Base-by-base conservation (phyloP, 2,329 filamentous ascomycete species). In the Teratosphaeria pseudoeucalypti region DNA sequence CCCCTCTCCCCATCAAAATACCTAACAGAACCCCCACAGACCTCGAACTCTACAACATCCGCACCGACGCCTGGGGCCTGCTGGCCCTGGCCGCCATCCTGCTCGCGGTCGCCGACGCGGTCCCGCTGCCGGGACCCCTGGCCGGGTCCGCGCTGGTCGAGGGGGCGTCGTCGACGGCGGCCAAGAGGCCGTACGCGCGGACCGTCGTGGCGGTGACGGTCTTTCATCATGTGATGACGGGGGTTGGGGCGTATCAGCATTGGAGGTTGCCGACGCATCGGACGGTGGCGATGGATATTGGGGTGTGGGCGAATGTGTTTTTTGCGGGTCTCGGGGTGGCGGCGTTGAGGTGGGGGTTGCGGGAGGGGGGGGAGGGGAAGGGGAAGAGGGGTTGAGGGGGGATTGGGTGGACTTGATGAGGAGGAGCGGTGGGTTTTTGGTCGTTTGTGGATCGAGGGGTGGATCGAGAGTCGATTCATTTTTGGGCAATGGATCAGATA, bases 1-100 rank as follows among this genome's bases (percentile, higher is more conserved):
- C 29, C 29, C 23, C 23, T 23, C 29, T 32, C 29, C 29, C 4
- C 4, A 3, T 32, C 29, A 3, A 32, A 32, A 32, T 3, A 5
- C 4, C 4, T 6, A 32, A 32, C 29, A 3, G 7, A 3, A 32
- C 4, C 29, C 29, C 29, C 54, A 27, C 62, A 72, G 71, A 74
- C 60, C 70, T 74, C 55, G 72, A 74, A 57, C 62, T 73, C 63
- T 74, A 74, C 69, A 74, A 67, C 52, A 69, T 69, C 59, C 64
- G 71, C 58, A 73, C 68, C 58, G 72, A 74, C 59, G 72, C 67
- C 63, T 73, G 67, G 63, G 65, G 68, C 52, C 70, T 73, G 26
- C 58, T 73, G 37, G 65, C 71, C 27, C 64, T 73, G 39, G 63
- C 68, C 16, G 59, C 64, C 7, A 62, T 72, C 11, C 67, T 74